Conservation (phyloP, 1,139 yeast genomes). For the Hyphopichia buzzinii region DNA sequence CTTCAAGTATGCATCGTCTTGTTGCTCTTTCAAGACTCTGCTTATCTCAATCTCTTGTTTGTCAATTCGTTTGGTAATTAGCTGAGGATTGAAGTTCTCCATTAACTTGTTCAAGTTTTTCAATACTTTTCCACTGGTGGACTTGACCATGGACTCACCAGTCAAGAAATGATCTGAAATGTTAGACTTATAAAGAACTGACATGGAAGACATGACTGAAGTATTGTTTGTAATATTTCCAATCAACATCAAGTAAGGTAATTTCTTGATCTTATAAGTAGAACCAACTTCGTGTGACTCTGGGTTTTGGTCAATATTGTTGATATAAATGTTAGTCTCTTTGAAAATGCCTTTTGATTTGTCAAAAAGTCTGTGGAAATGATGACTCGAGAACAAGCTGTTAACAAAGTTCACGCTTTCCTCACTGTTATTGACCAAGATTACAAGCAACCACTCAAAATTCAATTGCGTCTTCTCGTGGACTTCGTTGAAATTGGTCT, state of each 20-base stretch:
- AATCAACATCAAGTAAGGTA: constrained; percentile 47
- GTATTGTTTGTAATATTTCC: constrained; percentile 54
- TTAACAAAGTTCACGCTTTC: constrained; percentile 26
- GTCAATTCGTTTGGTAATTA: constrained; percentile 49
- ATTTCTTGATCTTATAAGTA: constrained; percentile 34
- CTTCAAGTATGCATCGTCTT: constrained; percentile 54
- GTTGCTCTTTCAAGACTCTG: constrained; percentile 51
- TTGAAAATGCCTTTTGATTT: constrained; percentile 33
- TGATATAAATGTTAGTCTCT: constrained; percentile 42
- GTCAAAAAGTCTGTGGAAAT: constrained; percentile 32
- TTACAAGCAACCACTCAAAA: constrained; percentile 44
- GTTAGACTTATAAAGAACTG: constrained; percentile 44
- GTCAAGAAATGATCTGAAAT: constrained; percentile 21
- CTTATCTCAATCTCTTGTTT: constrained; percentile 53
- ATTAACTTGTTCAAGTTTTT: constrained; percentile 34
- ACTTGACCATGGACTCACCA: constrained; percentile 15
- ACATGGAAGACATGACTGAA: constrained; percentile 51
- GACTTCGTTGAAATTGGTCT: constrained; percentile 40
- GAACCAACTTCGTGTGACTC: constrained; percentile 53
- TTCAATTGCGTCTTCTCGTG: constrained; percentile 41
- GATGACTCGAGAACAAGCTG: constrained; percentile 23
- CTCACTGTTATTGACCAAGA: constrained; percentile 37
- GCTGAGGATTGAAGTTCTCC: constrained; percentile 50
- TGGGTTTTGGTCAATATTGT: constrained; percentile 37
- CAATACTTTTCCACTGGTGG: constrained; percentile 26